phyloP scores from a whole-genome alignment of 371 early-diverging fungal species.

The Mortierella sp. region DNA sequence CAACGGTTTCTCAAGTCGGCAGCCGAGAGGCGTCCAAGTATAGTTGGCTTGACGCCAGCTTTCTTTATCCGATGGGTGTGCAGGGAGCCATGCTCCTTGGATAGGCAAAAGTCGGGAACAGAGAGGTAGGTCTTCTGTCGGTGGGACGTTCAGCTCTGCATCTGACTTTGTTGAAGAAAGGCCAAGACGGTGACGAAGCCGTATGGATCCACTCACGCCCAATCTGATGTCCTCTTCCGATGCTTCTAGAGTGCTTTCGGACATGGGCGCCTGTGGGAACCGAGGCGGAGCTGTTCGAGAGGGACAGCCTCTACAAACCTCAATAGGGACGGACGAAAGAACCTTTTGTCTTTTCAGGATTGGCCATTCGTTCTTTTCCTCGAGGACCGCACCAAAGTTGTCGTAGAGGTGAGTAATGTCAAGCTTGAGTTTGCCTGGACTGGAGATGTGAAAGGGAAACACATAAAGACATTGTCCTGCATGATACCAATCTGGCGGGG shows the following conservation, averaged over 20 bases:
- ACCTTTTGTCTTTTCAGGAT: constrained; percentile 16
- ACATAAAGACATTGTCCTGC: constrained; percentile 39
- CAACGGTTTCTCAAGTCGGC: constrained; percentile 25
- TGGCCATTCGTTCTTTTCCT: constrained; percentile 32
- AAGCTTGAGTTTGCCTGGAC: constrained; percentile 35
- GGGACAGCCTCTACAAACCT: constrained; percentile 36
- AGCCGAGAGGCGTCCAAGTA: constrained; percentile 45
- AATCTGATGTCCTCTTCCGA: too few relatives aligned
- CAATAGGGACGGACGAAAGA: constrained; percentile 25
- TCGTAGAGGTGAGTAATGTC: constrained; percentile 42
- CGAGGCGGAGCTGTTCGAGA: constrained; percentile 14
- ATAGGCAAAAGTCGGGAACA: constrained; percentile 28
- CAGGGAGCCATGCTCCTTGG: constrained; percentile 48
- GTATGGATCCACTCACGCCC: too few relatives aligned
- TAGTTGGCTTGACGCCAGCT: constrained; percentile 44
- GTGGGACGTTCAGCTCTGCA: too few relatives aligned
- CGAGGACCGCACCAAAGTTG: constrained; percentile 35
- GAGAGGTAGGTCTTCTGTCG: constrained; percentile 12
- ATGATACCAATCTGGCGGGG: constrained; percentile 48
- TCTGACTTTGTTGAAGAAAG: too few relatives aligned
- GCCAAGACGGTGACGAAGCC: too few relatives aligned
- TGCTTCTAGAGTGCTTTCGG: too few relatives aligned
- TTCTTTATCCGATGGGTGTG: constrained; percentile 33
- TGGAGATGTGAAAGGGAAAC: constrained; percentile 48
- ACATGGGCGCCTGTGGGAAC: neutral